Base-by-base conservation (phyloP, 2,329 filamentous ascomycete species). In the Lachnellula arida region DNA sequence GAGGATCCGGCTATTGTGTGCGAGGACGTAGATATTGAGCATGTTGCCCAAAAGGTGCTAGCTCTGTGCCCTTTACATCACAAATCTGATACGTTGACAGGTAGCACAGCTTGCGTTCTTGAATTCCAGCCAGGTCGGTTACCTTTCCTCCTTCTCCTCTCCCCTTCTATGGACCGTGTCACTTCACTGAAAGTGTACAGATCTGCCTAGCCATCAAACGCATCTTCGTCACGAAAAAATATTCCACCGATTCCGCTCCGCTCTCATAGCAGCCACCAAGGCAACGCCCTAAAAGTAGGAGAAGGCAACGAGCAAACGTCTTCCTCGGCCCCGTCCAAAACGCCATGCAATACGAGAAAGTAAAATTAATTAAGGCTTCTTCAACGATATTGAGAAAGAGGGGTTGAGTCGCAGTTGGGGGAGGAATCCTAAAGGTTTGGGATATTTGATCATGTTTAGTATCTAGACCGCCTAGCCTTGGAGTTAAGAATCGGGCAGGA, bases 241-340 rank as follows among this genome's bases (percentile, higher is more conserved):
- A 49, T 84, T 82, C 64, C 78, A 81, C 28, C n/a, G 51, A 15
- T 60, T 61, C 40, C 19, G 51, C 14, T 64, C 73, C 17, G 85
- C 86, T 67, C 69, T 79, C 2, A 68, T 72, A 2, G 73, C 70
- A 4, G 60, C 78, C 39, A 71, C 76, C 6, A 71, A 75, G 43
- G 74, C 76, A 71, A 75, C 43, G 74, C 76, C 39, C 71, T 78
- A 6, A 72, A 75, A 46, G 56, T 53, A 19, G 58, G 60, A 61
- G 72, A 23, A 72, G 73, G 64, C 56, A 70, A 22, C 69, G 44
- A 55, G 17, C 48, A 2, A 67, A 56, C 70, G 64, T 60, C 68
- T 76, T 46, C 73, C 71, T 46, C 72, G 80, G 82, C 0, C 85
- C 85, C 0, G 68, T 88, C 2, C 82, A 84, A 55, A 88, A 88